Percentiles rank a stretch among this genome's conserved stretches.
Evolutionary conservation across 805 yeast genomes (phyloP).

Genomic region (Candida khao-thaluensis): DNA sequence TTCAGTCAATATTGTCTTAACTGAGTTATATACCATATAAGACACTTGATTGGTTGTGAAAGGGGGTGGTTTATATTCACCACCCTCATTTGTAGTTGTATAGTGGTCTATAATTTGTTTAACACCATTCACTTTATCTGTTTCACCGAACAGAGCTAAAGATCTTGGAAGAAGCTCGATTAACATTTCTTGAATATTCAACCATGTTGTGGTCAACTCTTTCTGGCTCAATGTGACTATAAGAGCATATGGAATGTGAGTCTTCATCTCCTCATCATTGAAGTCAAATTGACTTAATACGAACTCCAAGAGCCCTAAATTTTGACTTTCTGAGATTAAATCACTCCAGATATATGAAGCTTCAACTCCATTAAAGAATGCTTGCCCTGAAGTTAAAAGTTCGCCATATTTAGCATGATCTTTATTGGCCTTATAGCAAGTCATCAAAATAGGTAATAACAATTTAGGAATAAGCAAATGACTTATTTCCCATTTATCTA

Average conservation of each 20-base stretch:
- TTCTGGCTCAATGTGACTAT: conserved; percentile 40
- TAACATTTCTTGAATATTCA: conserved; percentile 41
- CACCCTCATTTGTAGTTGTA: not conserved
- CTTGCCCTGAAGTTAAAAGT: conserved; percentile 44
- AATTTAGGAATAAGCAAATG: conserved; percentile 66
- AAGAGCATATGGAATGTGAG: conserved; percentile 73
- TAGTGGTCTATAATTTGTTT: not conserved
- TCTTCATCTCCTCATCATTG: conserved; percentile 82
- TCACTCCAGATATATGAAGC: conserved; percentile 75
- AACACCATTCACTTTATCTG: not conserved
- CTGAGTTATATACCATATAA: conserved; percentile 16
- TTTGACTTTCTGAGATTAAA: conserved; percentile 33
- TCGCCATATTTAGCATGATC: conserved; percentile 36
- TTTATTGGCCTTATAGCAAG: conserved; percentile 34
- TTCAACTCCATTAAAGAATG: conserved; percentile 86
- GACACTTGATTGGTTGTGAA: conserved; percentile 18
- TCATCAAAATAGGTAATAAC: conserved; percentile 60
- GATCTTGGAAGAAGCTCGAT: conserved; percentile 65
- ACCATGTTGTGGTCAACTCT: conserved; percentile 27
- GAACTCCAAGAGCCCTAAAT: conserved; percentile 52
- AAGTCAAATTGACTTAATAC: conserved; percentile 66
- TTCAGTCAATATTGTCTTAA: conserved; percentile 20
- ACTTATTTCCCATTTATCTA: conserved; percentile 97
- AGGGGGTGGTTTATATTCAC: conserved; percentile 20
- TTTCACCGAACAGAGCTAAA: conserved; percentile 21